Conservation (phyloP, 768 basidiomycete species). For the Mycena epipterygia region DNA sequence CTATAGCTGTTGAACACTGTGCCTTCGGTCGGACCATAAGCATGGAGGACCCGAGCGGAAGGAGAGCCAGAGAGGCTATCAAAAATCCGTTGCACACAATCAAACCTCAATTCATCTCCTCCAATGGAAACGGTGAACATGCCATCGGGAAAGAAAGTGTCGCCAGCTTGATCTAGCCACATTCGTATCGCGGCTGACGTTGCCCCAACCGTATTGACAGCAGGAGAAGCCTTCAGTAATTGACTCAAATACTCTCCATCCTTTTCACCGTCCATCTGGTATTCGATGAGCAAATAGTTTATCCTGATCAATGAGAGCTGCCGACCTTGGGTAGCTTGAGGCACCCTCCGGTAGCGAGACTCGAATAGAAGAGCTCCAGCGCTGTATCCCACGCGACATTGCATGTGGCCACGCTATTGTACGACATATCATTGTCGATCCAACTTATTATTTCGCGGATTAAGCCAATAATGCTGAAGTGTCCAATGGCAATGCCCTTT, state of each 20-base stretch:
- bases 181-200: slow-evolving; percentile 7
- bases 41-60: not conserved
- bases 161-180: slow-evolving; percentile 19
- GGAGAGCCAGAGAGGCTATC: not conserved
- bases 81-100: slow-evolving; percentile 1
- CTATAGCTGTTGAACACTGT: slow-evolving; percentile 3
- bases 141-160: slow-evolving; percentile 13
- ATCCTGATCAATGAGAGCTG: not conserved
- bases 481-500: slow-evolving; percentile 38
- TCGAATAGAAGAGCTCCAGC: slow-evolving; percentile 2
- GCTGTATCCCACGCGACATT: slow-evolving; percentile 15
- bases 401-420: not conserved
- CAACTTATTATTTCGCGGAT: slow-evolving; percentile 1
- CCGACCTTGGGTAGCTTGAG: slow-evolving; percentile 23
- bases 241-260: slow-evolving; percentile 12
- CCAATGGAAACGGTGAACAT: not conserved
- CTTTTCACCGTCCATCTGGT: not conserved
- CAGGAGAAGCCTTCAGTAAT: slow-evolving; percentile 1
- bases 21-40: slow-evolving; percentile 5
- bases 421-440: not conserved
- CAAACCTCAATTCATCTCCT: slow-evolving; percentile 8
- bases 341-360: slow-evolving; percentile 19
- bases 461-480: slow-evolving; percentile 3
- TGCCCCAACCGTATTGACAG: not conserved
- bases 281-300: not conserved